Evolutionary conservation across 2,329 filamentous ascomycete genomes (phyloP), one percentile per base, ranked within the genome.

Genomic region (Neonectria sp.): DNA sequence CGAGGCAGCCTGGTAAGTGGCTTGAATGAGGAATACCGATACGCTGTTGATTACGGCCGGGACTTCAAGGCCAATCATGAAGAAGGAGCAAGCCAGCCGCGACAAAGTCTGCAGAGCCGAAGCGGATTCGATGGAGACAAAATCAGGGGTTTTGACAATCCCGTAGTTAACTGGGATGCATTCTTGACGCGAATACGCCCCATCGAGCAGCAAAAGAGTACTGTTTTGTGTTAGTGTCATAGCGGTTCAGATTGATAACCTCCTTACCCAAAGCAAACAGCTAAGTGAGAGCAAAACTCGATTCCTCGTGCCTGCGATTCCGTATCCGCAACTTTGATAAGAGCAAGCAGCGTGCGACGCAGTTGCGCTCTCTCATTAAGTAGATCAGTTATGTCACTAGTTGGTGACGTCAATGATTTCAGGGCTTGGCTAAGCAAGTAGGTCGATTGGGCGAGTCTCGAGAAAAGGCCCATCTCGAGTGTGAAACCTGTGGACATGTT

Each of bases 371-470:
- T 55, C 21, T 63, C 31, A 35, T 63, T 31, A 2, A 7, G 13
- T 4, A 46, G 24, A 25, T 17, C 11, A 17, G 33, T 21, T 21
- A 21, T 2, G 6, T 46, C 35, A 17, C 13, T 8, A 11, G 24
- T 52, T 17, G 31, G 33, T 25, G 60, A 58, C 4, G 57, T 29
- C n/a, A 46, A 55, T 3, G 33, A 37, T 43, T 35, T 27, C 11
- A 67, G 29, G 17, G 53, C 53, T 33, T 67, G 58, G 25, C 59
- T 61, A 13, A 62, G 46, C 15, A 67, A 29, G 51, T 67, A 67
- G 2, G 64, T 67, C 13, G 64, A 46, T 55, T 67, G 64, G 6
- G 58, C 45, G 8, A 62, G 48, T 33, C 59, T 51, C 29, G 64
- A 55, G 29, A 67, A 67, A 13, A 24, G 52, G 7, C 64, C 64